Percentiles rank a stretch among this genome's conserved stretches.
These are phyloP conservation scores for Blastobotrys attinorum DNA, from an alignment of 805 yeast genomes.

Conservation along the genomic window DNA sequence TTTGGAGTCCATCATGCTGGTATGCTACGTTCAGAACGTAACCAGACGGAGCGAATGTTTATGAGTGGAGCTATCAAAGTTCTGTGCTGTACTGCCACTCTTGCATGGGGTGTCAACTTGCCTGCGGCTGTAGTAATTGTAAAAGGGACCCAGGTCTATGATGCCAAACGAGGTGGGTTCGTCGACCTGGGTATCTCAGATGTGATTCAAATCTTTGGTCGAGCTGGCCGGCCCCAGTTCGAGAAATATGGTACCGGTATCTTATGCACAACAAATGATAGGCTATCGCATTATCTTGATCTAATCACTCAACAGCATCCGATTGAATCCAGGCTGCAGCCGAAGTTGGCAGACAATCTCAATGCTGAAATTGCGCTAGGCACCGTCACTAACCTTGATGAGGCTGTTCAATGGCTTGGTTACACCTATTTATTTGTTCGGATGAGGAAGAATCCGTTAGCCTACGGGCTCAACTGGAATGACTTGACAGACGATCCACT, in stretches of 20 bases:
- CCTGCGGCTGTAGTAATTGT: conserved; percentile 97
- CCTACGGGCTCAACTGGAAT: conserved; percentile 84
- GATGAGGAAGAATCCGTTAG: conserved; percentile 90
- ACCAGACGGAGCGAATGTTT: conserved; percentile 82
- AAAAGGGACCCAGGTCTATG: conserved; percentile 94
- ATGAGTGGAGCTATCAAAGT: conserved; percentile 79
- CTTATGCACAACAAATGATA: conserved; percentile 73
- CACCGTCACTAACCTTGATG: conserved; percentile 88
- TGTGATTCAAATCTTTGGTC: conserved; percentile 95
- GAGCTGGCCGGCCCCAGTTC: conserved; percentile 98
- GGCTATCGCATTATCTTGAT: conserved; percentile 80
- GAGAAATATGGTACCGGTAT: conserved; percentile 91
- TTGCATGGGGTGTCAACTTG: conserved; percentile 98
- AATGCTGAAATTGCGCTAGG: conserved; percentile 97
- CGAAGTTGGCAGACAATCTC: conserved; percentile 78
- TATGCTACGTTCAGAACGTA: conserved; percentile 84
- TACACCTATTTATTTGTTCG: conserved; percentile 90
- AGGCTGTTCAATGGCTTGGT: conserved; percentile 96
- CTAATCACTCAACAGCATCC: conserved; percentile 92
- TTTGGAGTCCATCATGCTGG: conserved; percentile 98
- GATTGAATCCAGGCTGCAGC: conserved; percentile 76
- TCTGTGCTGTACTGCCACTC: conserved; percentile 89
- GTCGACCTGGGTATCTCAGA: conserved; percentile 92
- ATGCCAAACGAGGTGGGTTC: conserved; percentile 90
- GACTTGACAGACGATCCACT: conserved; percentile 79